Evolutionary conservation across 1,284 basidiomycete species (phyloP), one percentile per base, ranked within the genome.

Genomic region (Quambalaria eucalypti): DNA sequence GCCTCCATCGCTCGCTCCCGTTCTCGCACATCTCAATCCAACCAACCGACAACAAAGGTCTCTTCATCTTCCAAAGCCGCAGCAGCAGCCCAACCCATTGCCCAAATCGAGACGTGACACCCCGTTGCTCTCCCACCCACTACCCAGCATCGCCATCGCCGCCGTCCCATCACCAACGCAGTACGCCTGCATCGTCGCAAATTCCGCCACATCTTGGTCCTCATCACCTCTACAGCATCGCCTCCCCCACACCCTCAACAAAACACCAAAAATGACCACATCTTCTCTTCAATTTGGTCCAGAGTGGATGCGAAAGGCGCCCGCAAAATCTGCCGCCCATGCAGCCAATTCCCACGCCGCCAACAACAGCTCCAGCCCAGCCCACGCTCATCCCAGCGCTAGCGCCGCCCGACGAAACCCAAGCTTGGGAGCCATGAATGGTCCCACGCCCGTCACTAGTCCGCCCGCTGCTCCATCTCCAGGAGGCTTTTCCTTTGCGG

Each of bases 221-320:
- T 39, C 10, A 39, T 10, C 36, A 21, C 21, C 36, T 33, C 36
- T 39, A 21, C 21, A 39, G 16, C 36, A 39, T 21, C 21, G 36
- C 16, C 36, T 39, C 36, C 16, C 36, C 36, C 10, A n/a, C 10
- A 39, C 4, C 36, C 16, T 21, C 36, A 39, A 14, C 36, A 12
- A 14, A 14, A 3, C 36, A 39, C 21, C 16, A 5, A 39, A 14
- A 39, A 71, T 71, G 68, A 63, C 68, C 23, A 65, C 68, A 7
- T 46, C 42, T 51, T 69, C 67, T 26, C 64, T 71, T 62, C 67
- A 71, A 52, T 71, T 71, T 47, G 69, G 69, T 46, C 69, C 69
- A 42, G 69, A 71, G 54, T 71, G 69, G 69, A 71, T 71, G 69
- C 66, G 69, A 48, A 71, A 69, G 59, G 69, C 56, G 10, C 63